Evolutionary conservation across 208 protist species (phyloP), one percentile per base, ranked within the genome.

Genomic region (Acanthamoeba polyphaga): DNA sequence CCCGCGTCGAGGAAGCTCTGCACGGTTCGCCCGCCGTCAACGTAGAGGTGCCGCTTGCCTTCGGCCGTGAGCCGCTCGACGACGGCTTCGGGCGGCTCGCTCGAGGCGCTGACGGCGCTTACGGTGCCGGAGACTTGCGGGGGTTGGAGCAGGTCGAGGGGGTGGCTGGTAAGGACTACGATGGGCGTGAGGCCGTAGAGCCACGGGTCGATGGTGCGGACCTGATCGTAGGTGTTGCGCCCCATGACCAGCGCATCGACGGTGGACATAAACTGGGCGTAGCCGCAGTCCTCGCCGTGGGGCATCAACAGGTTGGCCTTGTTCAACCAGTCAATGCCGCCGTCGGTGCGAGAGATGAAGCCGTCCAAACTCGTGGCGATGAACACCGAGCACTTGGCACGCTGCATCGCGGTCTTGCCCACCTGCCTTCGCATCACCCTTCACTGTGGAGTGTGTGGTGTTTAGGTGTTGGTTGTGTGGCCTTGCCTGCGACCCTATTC

Each of bases 221-320:
- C 82, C 82, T 70, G 53, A 6, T 90, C 82, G 53, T n/a, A 90
- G 24, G 82, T 90, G 29, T 90, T 58, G 12, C 82, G 82, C 19
- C 82, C 82, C 82, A 90, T 90, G n/a, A 90, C 82, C 51, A 90
- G 17, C 12, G n/a, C 8, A 66, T 90, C 82, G 27, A 90, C 58
- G 15, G 49, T 68, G 29, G 82, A 34, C 82, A 90, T 90, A 22
- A 90, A 90, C 27, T 29, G 1, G 51, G 13, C 22, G 82, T 66
- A 90, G 43, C 82, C 82, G 58, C 49, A 90, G 82, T 90, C 82
- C 29, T 68, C 82, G 15, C 58, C 74, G 6, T 8, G 24, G 13
- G 82, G 22, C 24, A 90, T 66, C 22, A 13, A 22, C 22, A 6
- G 12, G 38, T 60, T 22, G 53, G 24, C 34, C 29, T 66, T 29